phyloP scores from a whole-genome alignment of 1,284 basidiomycete species.

The Austroboletus rostrupii region DNA sequence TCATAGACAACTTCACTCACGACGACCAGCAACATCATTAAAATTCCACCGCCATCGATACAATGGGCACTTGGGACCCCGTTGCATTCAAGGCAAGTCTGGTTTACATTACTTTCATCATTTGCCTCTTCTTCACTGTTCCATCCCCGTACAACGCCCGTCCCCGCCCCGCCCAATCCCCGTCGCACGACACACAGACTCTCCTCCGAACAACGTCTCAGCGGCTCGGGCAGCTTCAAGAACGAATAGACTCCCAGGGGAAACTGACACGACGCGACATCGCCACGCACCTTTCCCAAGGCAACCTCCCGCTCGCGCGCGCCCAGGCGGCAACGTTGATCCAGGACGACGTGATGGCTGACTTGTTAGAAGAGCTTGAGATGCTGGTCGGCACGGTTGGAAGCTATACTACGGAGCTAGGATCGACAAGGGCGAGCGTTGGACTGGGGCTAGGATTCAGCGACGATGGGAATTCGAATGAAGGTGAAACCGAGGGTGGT shows the following conservation, averaged over 20 bases:
- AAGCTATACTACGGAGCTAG: conserved; percentile 53
- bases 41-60: conserved; percentile 1
- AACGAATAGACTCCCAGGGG: conserved; percentile 61
- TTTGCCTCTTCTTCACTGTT: not conserved
- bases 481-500: not conserved
- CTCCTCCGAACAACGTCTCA: conserved; percentile 63
- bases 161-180: not conserved
- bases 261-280: conserved; percentile 63
- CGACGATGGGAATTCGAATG: not conserved
- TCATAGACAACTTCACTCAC: not conserved
- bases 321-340: conserved; percentile 65
- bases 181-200: conserved; percentile 37
- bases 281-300: conserved; percentile 57
- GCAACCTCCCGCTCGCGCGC: conserved; percentile 57
- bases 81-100: conserved; percentile 46
- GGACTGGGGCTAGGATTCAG: conserved; percentile 6
- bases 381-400: conserved; percentile 61
- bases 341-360: conserved; percentile 56
- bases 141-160: not conserved
- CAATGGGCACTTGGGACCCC: conserved; percentile 40
- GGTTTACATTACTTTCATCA: not conserved
- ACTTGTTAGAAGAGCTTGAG: conserved; percentile 61
- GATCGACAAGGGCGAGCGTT: not conserved
- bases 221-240: conserved; percentile 63
- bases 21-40: not conserved